phyloP scores from a whole-genome alignment of 148 eudicot species.

The Fagopyrum tataricum region DNA sequence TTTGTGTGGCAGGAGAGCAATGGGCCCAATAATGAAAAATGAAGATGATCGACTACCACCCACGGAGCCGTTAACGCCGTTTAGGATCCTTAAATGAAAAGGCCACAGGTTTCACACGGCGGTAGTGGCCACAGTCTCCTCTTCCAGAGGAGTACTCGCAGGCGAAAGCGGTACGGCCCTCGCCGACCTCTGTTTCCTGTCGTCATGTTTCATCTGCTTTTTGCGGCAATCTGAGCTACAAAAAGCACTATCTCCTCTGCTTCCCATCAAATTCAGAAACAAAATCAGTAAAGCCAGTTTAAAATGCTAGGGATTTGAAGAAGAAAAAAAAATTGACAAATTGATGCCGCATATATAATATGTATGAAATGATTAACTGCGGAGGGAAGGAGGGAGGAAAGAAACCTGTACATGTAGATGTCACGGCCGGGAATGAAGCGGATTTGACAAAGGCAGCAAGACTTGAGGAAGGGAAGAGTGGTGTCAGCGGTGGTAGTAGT shows the following conservation, averaged over 20 bases:
- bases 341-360: too few species aligned
- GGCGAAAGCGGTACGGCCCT: background rate
- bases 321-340: background rate
- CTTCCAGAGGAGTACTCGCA: background rate
- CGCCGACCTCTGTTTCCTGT: conserved; percentile 35
- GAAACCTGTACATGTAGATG: conserved; percentile 75
- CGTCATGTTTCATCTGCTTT: conserved; percentile 60
- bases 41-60: too few species aligned
- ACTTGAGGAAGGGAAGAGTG: conserved; percentile 29
- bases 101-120: background rate
- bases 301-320: background rate
- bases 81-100: background rate
- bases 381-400: background rate
- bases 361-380: too few species aligned
- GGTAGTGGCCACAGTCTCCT: background rate
- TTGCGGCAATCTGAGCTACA: conserved; percentile 72
- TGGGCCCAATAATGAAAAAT: too few species aligned
- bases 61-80: background rate
- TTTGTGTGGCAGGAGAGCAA: too few species aligned
- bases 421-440: conserved; percentile 54
- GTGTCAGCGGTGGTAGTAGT: conserved; percentile 6
- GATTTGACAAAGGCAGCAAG: conserved; percentile 53
- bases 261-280: background rate
- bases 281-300: background rate
- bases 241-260: conserved; percentile 63